Base-by-base conservation (phyloP, 306 rosid genomes). In the Inga laurina region DNA sequence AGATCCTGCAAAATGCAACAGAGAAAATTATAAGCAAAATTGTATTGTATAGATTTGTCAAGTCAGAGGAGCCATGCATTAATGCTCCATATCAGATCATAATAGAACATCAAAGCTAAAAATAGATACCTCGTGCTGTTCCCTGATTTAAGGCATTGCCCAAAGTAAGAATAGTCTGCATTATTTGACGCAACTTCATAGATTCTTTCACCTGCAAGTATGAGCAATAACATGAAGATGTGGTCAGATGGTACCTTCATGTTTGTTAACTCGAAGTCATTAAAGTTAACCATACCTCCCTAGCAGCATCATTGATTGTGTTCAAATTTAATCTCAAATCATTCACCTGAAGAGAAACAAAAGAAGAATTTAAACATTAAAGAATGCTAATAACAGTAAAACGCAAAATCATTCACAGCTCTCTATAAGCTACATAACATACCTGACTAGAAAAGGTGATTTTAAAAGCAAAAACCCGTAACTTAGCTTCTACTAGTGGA, bases 71-170 rank as follows among this genome's bases (percentile, higher is more conserved):
- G 80, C 10, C 16, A 56, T 62, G 41, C 45, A 82, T 41, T 8
- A 19, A 35, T 51, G 75, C n/a, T 82, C 79, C 69, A 77, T 68
- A 76, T 61, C 85, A 80, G 73, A 74, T 72, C 75, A 41, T 10
- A 73, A 56, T 51, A 71, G 30, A 67, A 65, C 74, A 57, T 35
- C 52, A 15, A 37, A 80, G 37, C 80, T n/a, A 69, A 83, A 64
- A 74, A 78, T 16, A 16, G 67, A 79, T 85, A 96, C 99, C 99
- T 83, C 99, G 89, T 51, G 97, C 94, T 59, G 98, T 96, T 86
- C 99, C 99, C 86, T 96, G 99, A 89, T 96, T 96, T 86, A 93
- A 84, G 69, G 99, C 99, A 85, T 96, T 96, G 68, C 98, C 99
- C 89, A 96, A 79, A 21, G 98, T 96, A 84, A 96, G 97, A 89